Evolutionary conservation across 805 yeast species (phyloP), one percentile per base, ranked within the genome.

Genomic region (Dipodascopsis uninucleata): DNA sequence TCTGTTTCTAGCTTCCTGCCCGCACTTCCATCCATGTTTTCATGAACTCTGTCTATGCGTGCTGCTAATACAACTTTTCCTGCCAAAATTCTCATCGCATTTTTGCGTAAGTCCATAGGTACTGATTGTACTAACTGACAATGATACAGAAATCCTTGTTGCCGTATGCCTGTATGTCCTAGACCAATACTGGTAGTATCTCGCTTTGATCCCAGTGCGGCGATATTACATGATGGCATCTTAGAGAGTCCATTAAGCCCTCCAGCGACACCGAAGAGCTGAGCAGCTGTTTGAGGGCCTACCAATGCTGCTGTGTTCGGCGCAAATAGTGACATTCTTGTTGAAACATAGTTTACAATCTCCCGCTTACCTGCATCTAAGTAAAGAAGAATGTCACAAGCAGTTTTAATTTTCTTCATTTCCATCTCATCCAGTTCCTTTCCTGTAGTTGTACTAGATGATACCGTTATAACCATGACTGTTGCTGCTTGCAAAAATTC

Each of bases 31-130:
- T 73, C 73, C 0, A 63, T 56, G 16, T 67, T 58, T 5, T 62
- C 52, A 37, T 63, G 66, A 1, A 81, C 69, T 14, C 75, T 66
- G 59, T 90, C 98, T 3, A 90, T 71, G 49, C 97, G 70, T 0
- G 97, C 87, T 0, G 96, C 93, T 5, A 93, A 66, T 0, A 85
- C 72, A 1, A 86, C 68, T 59, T 89, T 90, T 0, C 83, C 95
- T 32, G 95, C 76, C 0, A 85, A 66, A 53, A 87, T 81, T 45
- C 96, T 68, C 69, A 86, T 70, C 5, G 88, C 90, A 56, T 83
- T 84, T 43, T 75, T 77, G 39, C 80, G 71, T 18, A 75, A 62
- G 28, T 77, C 81, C 2, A 75, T 73, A 0, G 87, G 79, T 25
- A 79, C 77, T 4, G 67, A 64, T 46, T 76, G 82, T 2, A 85